A percentile compares a stretch with the other conserved stretches of the same genome.
These are phyloP conservation scores for Leishmania martiniquensis DNA, from an alignment of 208 protist genomes.

Conservation along the genomic window DNA sequence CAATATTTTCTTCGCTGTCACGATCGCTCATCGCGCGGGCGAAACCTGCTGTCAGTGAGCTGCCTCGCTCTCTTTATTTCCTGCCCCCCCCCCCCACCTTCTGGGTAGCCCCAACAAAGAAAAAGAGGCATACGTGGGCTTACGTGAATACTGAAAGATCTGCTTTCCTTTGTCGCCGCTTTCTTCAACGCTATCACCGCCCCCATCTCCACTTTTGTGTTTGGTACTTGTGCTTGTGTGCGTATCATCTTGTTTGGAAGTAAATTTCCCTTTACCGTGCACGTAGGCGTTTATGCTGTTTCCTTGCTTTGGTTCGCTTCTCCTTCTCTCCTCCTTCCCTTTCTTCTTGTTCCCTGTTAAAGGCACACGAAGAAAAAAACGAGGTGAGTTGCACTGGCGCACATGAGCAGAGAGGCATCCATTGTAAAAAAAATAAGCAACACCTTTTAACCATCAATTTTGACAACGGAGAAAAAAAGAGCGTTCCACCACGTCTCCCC, in stretches of 20 bases:
- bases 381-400: background rate
- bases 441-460: background rate
- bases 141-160: background rate
- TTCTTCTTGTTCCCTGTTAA: background rate
- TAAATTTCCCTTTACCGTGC: background rate
- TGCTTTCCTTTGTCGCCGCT: background rate
- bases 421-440: background rate
- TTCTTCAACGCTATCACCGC: background rate
- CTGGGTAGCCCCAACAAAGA: background rate
- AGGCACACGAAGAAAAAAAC: background rate
- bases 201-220: background rate
- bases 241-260: background rate
- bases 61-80: background rate
- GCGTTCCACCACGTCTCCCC: background rate
- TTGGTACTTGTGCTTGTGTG: background rate
- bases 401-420: background rate
- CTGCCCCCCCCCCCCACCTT: background rate
- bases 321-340: conserved; percentile 3
- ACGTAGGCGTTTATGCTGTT: background rate
- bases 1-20: background rate
- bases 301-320: background rate
- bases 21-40: background rate
- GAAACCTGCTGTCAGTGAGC: conserved; percentile 5
- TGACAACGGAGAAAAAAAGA: background rate
- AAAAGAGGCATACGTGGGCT: background rate